These are phyloP conservation scores for Ascochyta viciae-villosae DNA, from an alignment of 2,329 filamentous ascomycete species.

Conservation along the genomic window DNA sequence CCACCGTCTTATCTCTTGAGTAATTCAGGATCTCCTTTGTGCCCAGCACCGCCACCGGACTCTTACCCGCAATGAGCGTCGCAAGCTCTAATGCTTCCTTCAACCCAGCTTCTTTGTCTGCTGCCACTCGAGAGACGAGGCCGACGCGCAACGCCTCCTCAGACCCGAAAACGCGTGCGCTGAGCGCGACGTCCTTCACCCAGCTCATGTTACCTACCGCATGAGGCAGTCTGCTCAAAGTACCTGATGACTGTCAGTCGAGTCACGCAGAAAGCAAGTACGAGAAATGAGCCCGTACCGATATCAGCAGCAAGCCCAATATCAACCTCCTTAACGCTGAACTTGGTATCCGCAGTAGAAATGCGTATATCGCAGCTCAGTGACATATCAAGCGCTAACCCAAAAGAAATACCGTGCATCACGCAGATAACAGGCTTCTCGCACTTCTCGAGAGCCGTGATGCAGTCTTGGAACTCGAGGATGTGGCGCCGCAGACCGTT, in stretches of 20 bases:
- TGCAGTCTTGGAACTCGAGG: constrained; percentile 78
- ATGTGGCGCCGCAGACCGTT: constrained; percentile 68
- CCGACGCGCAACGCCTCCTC: constrained; percentile 74
- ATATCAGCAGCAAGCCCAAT: constrained; percentile 83
- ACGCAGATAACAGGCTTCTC: constrained; percentile 69
- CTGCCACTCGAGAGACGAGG: constrained; percentile 71
- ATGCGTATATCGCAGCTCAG: constrained; percentile 75
- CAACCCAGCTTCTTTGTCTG: constrained; percentile 61
- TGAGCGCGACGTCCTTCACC: constrained; percentile 80
- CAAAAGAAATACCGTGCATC: constrained; percentile 47
- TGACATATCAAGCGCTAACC: constrained; percentile 59
- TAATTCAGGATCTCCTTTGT: constrained; percentile 89
- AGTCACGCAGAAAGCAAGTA: neutral
- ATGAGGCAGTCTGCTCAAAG: constrained; percentile 67
- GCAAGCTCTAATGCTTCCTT: constrained; percentile 66
- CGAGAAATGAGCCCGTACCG: constrained; percentile 68
- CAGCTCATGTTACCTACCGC: constrained; percentile 73
- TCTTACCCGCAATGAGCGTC: constrained; percentile 74
- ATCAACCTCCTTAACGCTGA: constrained; percentile 82
- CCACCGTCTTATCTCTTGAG: constrained; percentile 77
- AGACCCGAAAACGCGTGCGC: constrained; percentile 72
- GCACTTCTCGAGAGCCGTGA: constrained; percentile 80
- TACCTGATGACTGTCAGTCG: neutral
- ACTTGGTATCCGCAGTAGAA: constrained; percentile 64
- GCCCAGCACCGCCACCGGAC: constrained; percentile 83